phyloP scores from a whole-genome alignment of 2,329 filamentous ascomycete genomes.

The Chalara sp. region DNA sequence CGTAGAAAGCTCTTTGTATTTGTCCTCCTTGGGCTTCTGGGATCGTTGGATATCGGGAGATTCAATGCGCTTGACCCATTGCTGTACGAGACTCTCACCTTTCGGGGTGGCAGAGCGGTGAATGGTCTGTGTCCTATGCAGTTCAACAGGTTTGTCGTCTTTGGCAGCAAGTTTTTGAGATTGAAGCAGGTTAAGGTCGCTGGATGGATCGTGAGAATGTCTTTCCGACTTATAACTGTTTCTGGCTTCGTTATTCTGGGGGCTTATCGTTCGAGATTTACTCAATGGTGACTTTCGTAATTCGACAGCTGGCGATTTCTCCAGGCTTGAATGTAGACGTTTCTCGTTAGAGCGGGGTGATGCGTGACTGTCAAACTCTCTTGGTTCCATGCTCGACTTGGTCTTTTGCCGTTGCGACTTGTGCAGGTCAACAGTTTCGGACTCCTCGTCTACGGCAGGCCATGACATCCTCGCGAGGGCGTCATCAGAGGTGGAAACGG shows the following conservation, averaged over 20 bases:
- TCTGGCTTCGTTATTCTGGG: neutral
- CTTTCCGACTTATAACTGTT: too few species aligned
- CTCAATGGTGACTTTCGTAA: neutral
- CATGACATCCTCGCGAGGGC: constrained; percentile 30
- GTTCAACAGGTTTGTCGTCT: neutral
- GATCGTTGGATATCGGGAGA: constrained; percentile 13
- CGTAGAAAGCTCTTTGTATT: constrained; percentile 21
- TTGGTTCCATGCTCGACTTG: constrained; percentile 4
- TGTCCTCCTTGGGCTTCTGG: constrained; percentile 17
- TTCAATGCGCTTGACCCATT: constrained; percentile 19
- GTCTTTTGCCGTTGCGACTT: constrained; percentile 17
- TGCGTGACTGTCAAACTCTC: neutral
- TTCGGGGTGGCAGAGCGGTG: constrained; percentile 8
- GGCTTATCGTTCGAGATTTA: neutral
- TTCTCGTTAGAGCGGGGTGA: constrained; percentile 5
- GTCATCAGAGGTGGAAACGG: constrained; percentile 26
- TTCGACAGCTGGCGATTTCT: neutral
- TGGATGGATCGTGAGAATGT: neutral
- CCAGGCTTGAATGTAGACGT: neutral
- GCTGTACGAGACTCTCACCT: constrained; percentile 15
- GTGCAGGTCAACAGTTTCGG: constrained; percentile 36
- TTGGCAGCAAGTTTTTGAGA: constrained; percentile 4
- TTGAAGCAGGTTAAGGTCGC: constrained; percentile 8
- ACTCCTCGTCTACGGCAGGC: constrained; percentile 38
- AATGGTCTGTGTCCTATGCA: constrained; percentile 9